Evolutionary conservation across 2,329 filamentous ascomycete species (phyloP).

Genomic region (Fusarium dlaminii): DNA sequence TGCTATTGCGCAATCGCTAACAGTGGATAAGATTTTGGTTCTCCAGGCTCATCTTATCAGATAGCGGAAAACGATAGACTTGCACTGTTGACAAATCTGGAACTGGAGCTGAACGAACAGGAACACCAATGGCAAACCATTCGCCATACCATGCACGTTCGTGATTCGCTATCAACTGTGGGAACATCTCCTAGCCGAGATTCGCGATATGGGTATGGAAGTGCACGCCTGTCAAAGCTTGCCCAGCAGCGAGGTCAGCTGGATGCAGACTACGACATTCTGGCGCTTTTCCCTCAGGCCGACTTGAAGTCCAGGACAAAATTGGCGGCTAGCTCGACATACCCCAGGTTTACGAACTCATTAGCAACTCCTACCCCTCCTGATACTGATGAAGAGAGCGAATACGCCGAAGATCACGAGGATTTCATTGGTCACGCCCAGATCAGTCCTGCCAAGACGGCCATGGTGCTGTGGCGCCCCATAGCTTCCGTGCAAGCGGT

Average conservation of each 20-base stretch:
- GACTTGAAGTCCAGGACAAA: slow-evolving; percentile 21
- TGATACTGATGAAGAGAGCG: slow-evolving; percentile 58
- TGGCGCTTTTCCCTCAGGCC: slow-evolving; percentile 23
- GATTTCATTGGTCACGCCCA: slow-evolving; percentile 22
- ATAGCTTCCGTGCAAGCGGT: slow-evolving; percentile 19
- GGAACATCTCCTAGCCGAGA: slow-evolving; percentile 41
- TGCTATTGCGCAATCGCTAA: slow-evolving; percentile 11
- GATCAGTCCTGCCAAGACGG: slow-evolving; percentile 26
- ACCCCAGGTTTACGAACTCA: slow-evolving; percentile 24
- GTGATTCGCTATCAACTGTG: slow-evolving; percentile 62
- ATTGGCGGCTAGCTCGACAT: slow-evolving; percentile 16
- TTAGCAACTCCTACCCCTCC: slow-evolving; percentile 57
- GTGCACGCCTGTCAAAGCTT: slow-evolving; percentile 19
- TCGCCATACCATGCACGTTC: slow-evolving; percentile 58
- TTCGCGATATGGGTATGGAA: slow-evolving; percentile 33
- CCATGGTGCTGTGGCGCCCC: slow-evolving; percentile 36
- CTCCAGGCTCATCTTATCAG: slow-evolving; percentile 39
- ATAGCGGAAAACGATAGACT: slow-evolving; percentile 50
- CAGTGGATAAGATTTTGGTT: slow-evolving; percentile 7
- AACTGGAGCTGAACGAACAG: slow-evolving; percentile 69
- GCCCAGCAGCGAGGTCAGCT: slow-evolving; percentile 28
- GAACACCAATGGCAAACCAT: slow-evolving; percentile 69
- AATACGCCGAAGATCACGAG: slow-evolving; percentile 43
- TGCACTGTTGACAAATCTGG: slow-evolving; percentile 65
- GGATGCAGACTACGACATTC: slow-evolving; percentile 27